These are phyloP conservation scores for Phytophthora sp. DNA, from an alignment of 352 stramenopile species.

Conservation along the genomic window DNA sequence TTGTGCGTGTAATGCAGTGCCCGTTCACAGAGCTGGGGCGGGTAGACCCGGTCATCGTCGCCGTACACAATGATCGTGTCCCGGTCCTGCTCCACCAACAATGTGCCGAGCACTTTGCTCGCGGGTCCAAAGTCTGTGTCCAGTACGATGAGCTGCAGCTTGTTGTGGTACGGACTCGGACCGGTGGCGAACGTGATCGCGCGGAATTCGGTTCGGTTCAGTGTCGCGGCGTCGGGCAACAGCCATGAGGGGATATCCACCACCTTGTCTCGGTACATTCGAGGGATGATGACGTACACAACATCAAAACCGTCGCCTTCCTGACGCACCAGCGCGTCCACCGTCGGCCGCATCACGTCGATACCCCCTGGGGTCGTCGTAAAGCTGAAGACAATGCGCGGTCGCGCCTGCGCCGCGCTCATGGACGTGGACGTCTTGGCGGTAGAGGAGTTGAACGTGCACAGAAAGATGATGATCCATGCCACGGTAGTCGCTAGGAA, in stretches of 20 bases:
- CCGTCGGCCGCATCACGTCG: conserved; percentile 40
- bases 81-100: conserved; percentile 58
- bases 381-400: conserved; percentile 65
- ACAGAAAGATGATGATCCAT: conserved; percentile 49
- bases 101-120: conserved; percentile 56
- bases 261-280: conserved; percentile 38
- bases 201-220: conserved; percentile 36
- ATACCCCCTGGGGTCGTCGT: conserved; percentile 52
- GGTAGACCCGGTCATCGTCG: conserved; percentile 56
- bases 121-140: conserved; percentile 63
- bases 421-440: conserved; percentile 19
- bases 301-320: conserved; percentile 47
- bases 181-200: conserved; percentile 44
- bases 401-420: conserved; percentile 29
- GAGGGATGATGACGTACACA: conserved; percentile 59
- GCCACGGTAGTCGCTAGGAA: conserved; percentile 37
- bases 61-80: conserved; percentile 72
- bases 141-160: conserved; percentile 44
- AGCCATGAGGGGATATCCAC: conserved; percentile 58
- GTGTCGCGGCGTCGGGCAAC: conserved; percentile 13
- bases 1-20: conserved; percentile 53
- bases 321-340: conserved; percentile 50
- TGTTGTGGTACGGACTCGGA: conserved; percentile 43
- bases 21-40: conserved; percentile 45
- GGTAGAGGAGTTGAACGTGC: conserved; percentile 45